Base-by-base conservation (phyloP, 192 early-diverging fungal species). In the Entomortierella chlamydospora region DNA sequence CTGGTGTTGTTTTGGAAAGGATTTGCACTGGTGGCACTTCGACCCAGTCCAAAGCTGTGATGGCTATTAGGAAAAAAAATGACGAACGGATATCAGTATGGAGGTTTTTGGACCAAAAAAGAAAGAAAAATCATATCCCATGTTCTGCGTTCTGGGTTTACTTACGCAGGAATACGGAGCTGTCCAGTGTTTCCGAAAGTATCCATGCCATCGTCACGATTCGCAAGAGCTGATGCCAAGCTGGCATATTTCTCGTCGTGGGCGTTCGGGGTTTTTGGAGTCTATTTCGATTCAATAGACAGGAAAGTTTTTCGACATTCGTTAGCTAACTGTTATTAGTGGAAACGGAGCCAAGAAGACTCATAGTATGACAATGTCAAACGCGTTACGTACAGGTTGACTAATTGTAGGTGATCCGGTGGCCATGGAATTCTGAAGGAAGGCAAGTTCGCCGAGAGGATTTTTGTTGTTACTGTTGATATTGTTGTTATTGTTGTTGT, bases 201-300 rank as follows among this genome's bases (percentile, higher is more conserved):
- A 67, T 89, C 88, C 73, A 84, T 81, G 28, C 88, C 88, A 63
- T 87, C 86, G 42, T 83, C 83, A 33, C 47, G 68, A 30, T 73
- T 65, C 17, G 54, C 60, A 29, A 74, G 70, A 20, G 81, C 70
- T 30, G 76, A 57, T 20, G 58, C 68, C 62, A 82, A 64, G 39
- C 53, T 51, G 17, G 72, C 49, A 43, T 82, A 82, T 30, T 82
- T 82, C 26, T 73, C 61, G 43, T 77, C 73, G 25, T 64, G 34
- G 12, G 51, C 52, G 53, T 64, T 77, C 8, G 72, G 63, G 4
- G 42, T 42, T 45, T 69, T 66, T 31, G 31, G 18, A n/a, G 66
- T 20, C 55, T 69, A 62, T 5, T 55, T 15, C 15, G 4, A 11
- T 20, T 47, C 45, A 47, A 47, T 37, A 37, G 34, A 45, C 37